Base-by-base conservation (phyloP, 108 stramenopile species). In the Cafeteria roenbergensis region DNA sequence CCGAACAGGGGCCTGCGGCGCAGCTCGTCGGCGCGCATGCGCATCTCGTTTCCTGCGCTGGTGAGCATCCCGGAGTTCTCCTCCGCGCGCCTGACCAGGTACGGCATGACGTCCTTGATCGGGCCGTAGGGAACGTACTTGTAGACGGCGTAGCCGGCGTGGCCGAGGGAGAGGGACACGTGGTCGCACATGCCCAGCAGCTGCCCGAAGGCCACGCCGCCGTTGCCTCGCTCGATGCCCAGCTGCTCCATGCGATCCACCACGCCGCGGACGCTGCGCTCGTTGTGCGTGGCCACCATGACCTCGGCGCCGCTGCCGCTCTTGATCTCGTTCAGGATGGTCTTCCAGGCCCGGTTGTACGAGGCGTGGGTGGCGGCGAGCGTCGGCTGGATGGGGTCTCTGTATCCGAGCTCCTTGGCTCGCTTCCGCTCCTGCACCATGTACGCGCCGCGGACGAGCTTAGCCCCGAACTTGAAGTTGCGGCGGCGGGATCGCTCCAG, bases 381-480 rank as follows among this genome's bases (percentile, higher is more conserved):
- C 51, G 72, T 83, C 50, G 87, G 80, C 53, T 87, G 87, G 57
- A 91, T 87, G 1, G 91, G 93, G 64, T 66, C 69, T 26, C 78
- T 73, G 62, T 78, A 73, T 0, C 71, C 70, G 63, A 71, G 50
- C 33, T 75, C 63, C 65, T 59, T 59, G 1, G 96, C 92, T 37
- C 87, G 70, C 58, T 74, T 75, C 9, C 89, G 77, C 74, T 95
- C 97, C 35, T 81, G 77, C 14, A 85, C 81, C 91, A 95, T 92
- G 85, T 98, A 98, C 1, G 97, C 97, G 34, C 94, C 97, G 8
- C 97, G 86, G 33, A 98, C 97, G 3, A 94, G 80, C 73, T 95
- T 98, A 34, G 89, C 91, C 34, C 85, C 92, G 70, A 92, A 90
- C 31, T 80, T 77, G 66, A 80, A 92, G 3, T 60, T 65, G 55